These are phyloP conservation scores for Colletotrichum karsti DNA, from an alignment of 2,329 filamentous ascomycete genomes.

Conservation along the genomic window DNA sequence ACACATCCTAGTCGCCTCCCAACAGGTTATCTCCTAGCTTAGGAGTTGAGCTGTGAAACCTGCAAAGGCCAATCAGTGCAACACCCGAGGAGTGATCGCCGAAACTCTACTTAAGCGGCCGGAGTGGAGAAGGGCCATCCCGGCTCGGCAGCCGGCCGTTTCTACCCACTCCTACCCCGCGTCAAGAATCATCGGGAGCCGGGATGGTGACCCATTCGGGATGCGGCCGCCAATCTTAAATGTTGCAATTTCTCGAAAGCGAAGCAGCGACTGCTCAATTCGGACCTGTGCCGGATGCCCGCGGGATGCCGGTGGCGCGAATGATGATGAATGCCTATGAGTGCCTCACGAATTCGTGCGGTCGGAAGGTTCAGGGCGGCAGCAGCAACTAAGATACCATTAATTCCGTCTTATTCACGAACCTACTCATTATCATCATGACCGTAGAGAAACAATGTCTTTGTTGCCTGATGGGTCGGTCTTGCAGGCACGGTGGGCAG, in stretches of 20 bases:
- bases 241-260: background rate
- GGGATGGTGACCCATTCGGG: background rate
- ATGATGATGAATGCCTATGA: background rate
- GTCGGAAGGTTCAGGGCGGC: too few species aligned
- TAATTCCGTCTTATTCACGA: too few species aligned
- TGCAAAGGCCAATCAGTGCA: background rate
- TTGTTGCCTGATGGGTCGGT: too few species aligned
- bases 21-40: too few species aligned
- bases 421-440: too few species aligned
- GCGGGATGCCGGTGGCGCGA: background rate
- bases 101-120: background rate
- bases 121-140: background rate
- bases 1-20: too few species aligned
- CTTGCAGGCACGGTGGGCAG: conserved; percentile 2
- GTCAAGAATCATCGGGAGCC: background rate
- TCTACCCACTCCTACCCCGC: background rate
- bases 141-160: background rate
- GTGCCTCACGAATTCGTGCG: background rate
- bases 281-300: background rate
- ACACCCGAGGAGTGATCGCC: background rate
- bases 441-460: too few species aligned
- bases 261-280: background rate
- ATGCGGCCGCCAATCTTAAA: background rate
- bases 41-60: background rate
- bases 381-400: too few species aligned